Evolutionary conservation across 345 rosid species (phyloP).

Genomic region (Boechera stricta): DNA sequence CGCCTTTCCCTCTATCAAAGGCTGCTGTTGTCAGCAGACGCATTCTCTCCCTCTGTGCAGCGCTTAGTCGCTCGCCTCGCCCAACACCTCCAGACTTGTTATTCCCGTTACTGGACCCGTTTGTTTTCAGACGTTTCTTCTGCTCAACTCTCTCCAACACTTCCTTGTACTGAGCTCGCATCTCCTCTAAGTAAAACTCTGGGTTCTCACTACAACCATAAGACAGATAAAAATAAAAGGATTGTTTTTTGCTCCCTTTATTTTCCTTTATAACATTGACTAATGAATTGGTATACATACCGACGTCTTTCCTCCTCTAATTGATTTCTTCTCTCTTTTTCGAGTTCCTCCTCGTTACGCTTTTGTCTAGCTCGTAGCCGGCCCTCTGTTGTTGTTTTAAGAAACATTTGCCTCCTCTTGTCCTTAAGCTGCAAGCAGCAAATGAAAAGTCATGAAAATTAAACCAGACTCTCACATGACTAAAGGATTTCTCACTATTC

Average conservation of each 20-base stretch:
- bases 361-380: conserved; percentile 91
- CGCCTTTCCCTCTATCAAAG: conserved; percentile 96
- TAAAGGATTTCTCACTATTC: conserved; percentile 1
- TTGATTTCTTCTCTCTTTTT: conserved; percentile 78
- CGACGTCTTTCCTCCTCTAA: conserved; percentile 83
- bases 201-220: conserved; percentile 74
- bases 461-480: conserved; percentile 2
- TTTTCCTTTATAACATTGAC: neutral
- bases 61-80: conserved; percentile 94
- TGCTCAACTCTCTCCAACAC: conserved; percentile 81
- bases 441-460: conserved; percentile 14
- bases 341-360: conserved; percentile 77
- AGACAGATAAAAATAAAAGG: conserved; percentile 13
- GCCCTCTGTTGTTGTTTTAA: conserved; percentile 87
- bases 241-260: neutral
- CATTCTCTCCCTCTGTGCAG: conserved; percentile 97
- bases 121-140: conserved; percentile 83
- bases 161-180: conserved; percentile 73
- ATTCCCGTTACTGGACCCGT: conserved; percentile 78
- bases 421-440: conserved; percentile 72
- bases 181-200: conserved; percentile 75
- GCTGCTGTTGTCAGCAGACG: conserved; percentile 95
- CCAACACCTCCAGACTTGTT: conserved; percentile 74
- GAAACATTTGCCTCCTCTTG: conserved; percentile 80
- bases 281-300: conserved; percentile 56